Base-by-base conservation (phyloP, 2,329 filamentous ascomycete genomes). In the Colletotrichum orbiculare region DNA sequence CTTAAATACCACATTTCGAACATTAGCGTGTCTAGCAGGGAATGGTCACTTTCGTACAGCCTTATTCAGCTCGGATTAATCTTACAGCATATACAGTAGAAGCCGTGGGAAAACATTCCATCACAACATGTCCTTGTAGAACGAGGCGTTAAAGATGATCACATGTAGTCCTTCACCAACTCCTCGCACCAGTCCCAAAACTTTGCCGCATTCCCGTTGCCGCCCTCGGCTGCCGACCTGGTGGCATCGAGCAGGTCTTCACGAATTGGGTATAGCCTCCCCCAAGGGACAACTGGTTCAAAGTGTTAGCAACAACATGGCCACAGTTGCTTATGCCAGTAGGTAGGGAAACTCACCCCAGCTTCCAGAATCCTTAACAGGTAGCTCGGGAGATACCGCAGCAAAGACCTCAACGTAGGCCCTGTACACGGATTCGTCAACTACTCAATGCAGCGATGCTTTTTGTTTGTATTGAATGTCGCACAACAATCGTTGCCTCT, bases 401-500 rank as follows among this genome's bases (percentile, higher is more conserved):
- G 81, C 77, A 61, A 77, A 86, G 1, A 85, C 67, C 62, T 81
- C 76, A 0, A 82, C 82, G 69, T 83, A 84, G 0, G 81, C 82
- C 0, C 43, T 10, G 8, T 46, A 85, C 75, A 9, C 73, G 73
- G 0, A 67, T 62, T 25, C 25, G 25, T 25, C 3, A 4, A 25
- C 25, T 25, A 25, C 3, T 25, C 25, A 25, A 25, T 25, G 25
- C 25, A 25, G 25, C 2, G 25, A 25, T 25, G 25, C 25, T 25
- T 5, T 4, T 25, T 5, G 25, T 5, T 5, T 25, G 25, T 25
- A 25, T 25, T 5, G 3, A 25, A 4, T 25, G 25, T 25, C 25
- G 5, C 25, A 25, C 15, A 4, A 25, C 5, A 25, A 25, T 4
- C 4, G 25, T 25, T 25, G 1, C 4, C 4, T 25, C 4, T 25